Percentiles rank a stretch among this genome's conserved stretches.
Conservation (phyloP, 495 filamentous ascomycete genomes). For the Apodospora peruviana region DNA sequence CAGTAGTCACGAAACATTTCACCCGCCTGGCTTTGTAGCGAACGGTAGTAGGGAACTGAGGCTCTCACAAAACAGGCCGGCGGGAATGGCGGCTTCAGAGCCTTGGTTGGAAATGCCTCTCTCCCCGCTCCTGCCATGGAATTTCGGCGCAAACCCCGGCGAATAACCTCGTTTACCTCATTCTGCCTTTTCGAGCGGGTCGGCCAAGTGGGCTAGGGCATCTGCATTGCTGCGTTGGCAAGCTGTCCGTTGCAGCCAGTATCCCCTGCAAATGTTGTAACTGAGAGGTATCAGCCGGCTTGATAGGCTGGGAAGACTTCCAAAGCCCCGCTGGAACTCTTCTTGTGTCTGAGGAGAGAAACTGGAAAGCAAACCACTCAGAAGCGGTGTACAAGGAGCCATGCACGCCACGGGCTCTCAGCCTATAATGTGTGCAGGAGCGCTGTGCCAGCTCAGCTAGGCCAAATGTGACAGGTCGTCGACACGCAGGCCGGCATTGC, state of each 20-base stretch:
- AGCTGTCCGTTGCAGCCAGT: slow-evolving; percentile 21
- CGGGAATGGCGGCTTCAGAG: background rate
- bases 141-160: slow-evolving; percentile 18
- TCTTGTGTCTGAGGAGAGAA: slow-evolving; percentile 9
- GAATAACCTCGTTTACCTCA: slow-evolving; percentile 14
- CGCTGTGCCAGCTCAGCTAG: slow-evolving; percentile 27
- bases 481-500: slow-evolving; percentile 10
- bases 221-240: slow-evolving; percentile 37
- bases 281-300: slow-evolving; percentile 13
- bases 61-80: background rate
- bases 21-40: too few species aligned
- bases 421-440: slow-evolving; percentile 25
- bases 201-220: slow-evolving; percentile 20
- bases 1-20: too few species aligned
- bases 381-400: slow-evolving; percentile 19
- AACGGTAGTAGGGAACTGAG: too few species aligned
- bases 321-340: slow-evolving; percentile 19
- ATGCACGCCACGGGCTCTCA: slow-evolving; percentile 7
- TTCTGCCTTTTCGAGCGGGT: slow-evolving; percentile 1
- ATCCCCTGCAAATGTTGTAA: slow-evolving; percentile 26
- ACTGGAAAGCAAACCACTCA: slow-evolving; percentile 20
- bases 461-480: slow-evolving; percentile 25
- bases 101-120: background rate
- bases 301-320: slow-evolving; percentile 28
- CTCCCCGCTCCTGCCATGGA: background rate